Base-by-base conservation (phyloP, 2,329 filamentous ascomycete genomes). In the Trichophyton verrucosum region DNA sequence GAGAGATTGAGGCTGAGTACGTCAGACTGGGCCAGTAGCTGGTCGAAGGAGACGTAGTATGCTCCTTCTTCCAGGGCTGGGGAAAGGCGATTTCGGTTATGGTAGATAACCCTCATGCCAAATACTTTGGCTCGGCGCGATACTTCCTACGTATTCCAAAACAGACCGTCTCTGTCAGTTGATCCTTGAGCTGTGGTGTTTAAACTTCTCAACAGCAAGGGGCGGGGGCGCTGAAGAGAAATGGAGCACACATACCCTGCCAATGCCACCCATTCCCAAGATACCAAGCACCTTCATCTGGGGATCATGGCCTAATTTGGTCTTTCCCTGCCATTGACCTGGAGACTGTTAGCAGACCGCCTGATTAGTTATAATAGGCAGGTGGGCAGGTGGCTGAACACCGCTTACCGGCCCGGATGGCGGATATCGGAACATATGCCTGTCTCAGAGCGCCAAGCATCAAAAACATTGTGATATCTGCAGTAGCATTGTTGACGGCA, bases 201-300 rank as follows among this genome's bases (percentile, higher is more conserved):
- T 61, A 27, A 38, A 47, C 20, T 47, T 47, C 44, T 9, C 33
- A 13, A 38, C 33, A 47, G 27, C 33, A 22, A 61, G 24, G 15
- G 38, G 20, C 13, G 7, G 51, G 11, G 42, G 20, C 2, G 33
- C 11, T 8, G 17, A 40, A 40, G 30, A 27, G 17, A 57, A 57
- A 22, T 38, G 33, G 55, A 57, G 20, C 22, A 13, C 55, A 65
- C 71, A 66, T 71, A 77, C 76, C 62, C 73, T 68, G 60, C 76
- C 76, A 53, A 78, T 78, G 46, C 76, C 76, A 22, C 76, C 76
- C 76, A 78, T 78, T 1, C 76, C 76, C 20, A 78, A 67, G 58
- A 78, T 77, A 3, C 76, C 76, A 2, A 78, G 70, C 17, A 72
- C 67, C 63, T 78, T 78, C n/a, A 70, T 71, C 63, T 73, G 70